Evolutionary conservation across 768 basidiomycete species (phyloP).

Genomic region (Mycena leptocephala): DNA sequence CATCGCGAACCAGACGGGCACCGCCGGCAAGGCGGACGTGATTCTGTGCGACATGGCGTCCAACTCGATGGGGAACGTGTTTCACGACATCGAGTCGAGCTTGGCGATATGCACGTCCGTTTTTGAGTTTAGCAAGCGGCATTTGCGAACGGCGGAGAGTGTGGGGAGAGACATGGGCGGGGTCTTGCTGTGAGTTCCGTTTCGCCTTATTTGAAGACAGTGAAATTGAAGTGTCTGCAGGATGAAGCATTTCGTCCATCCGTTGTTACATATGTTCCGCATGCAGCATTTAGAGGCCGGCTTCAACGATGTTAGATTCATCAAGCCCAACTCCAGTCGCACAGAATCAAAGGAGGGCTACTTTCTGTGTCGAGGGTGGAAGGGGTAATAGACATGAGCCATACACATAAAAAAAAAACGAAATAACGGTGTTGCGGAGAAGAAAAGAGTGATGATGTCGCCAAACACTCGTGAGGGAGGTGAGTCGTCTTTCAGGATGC

Average conservation of each 20-base stretch:
- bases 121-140: slow-evolving; percentile 73
- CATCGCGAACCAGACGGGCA: slow-evolving; percentile 38
- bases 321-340: slow-evolving; percentile 90
- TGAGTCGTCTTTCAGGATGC: no score
- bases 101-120: slow-evolving; percentile 85
- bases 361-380: slow-evolving; percentile 88
- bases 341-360: slow-evolving; percentile 87
- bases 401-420: no score
- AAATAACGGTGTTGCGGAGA: no score
- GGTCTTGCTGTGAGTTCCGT: slow-evolving; percentile 69
- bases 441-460: no score
- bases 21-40: slow-evolving; percentile 75
- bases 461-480: no score
- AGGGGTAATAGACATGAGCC: slow-evolving; percentile 41
- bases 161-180: slow-evolving; percentile 63
- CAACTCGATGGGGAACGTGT: slow-evolving; percentile 82
- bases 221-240: slow-evolving; percentile 55
- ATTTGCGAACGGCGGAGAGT: slow-evolving; percentile 65
- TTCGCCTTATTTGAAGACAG: slow-evolving; percentile 11
- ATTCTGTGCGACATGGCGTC: slow-evolving; percentile 94
- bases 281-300: slow-evolving; percentile 68
- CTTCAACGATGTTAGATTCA: slow-evolving; percentile 77
- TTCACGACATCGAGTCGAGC: slow-evolving; percentile 77
- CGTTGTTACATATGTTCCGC: slow-evolving; percentile 78
- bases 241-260: slow-evolving; percentile 90